Base-by-base conservation (phyloP, 768 basidiomycete genomes). In the Suillus plorans region DNA sequence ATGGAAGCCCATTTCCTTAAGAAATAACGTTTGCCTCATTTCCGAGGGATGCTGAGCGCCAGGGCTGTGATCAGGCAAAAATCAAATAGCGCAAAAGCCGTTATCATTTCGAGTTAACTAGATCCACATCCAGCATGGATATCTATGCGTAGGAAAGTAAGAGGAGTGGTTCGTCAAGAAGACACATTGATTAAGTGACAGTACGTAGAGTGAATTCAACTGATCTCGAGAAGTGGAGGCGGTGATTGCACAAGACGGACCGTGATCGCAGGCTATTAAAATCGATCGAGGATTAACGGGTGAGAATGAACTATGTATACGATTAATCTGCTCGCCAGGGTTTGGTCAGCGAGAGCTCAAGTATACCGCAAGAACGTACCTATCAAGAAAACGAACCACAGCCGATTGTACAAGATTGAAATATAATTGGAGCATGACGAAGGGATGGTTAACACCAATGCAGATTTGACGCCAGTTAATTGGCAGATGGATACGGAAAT, bases 1-100 rank as follows among this genome's bases (percentile, higher is more conserved):
- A 59, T 39, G 39, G 57, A 41, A 59, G 39, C 25, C 39, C 39
- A 59, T 42, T 58, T 58, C 57, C 57, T 58, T 39, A 41, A 58
- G 22, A 59, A 25, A 59, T 59, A 41, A 41, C 16, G 57, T 59
- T 56, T 41, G 39, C 25, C 25, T 59, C 37, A 59, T 59, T 28
- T 59, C 57, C 57, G 57, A 59, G 57, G 57, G 3, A 42, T 18
- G 25, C 10, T 59, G 57, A 59, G 39, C 39, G 10, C 57, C 3
- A 39, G 57, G 57, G 57, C 57, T 59, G 57, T 59, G 39, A 39
- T 39, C 55, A 56, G 39, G n/a, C 56, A 37, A 36, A 31, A 22
- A 36, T 39, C 36, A 58, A 59, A 59, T 18, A 41, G 39, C 39
- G 25, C 57, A 59, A 41, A 58, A 42, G 2, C 25, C 39, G 18